These are phyloP conservation scores for Saururus chinensis DNA, from an alignment of 164 flowering plant species.

Conservation along the genomic window DNA sequence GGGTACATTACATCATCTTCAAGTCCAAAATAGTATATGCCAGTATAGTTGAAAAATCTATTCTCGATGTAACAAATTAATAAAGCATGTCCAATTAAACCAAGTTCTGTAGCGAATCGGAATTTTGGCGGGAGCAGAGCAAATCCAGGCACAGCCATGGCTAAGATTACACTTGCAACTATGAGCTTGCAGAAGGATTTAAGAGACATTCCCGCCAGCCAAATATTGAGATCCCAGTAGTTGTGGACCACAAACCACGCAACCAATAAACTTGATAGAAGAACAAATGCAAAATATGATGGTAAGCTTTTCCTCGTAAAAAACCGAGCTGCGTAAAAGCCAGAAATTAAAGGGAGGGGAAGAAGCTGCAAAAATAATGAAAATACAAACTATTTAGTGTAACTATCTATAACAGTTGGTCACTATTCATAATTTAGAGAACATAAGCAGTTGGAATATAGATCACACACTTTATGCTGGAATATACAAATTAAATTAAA, in stretches of 20 bases:
- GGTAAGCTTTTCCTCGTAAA: slow-evolving; percentile 77
- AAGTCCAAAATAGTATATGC: slow-evolving; percentile 69
- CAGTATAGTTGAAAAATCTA: slow-evolving; percentile 66
- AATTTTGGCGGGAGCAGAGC: slow-evolving; percentile 72
- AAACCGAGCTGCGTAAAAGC: slow-evolving; percentile 82
- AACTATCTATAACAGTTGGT: not conserved
- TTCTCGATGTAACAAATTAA: slow-evolving; percentile 78
- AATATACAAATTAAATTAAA: no score
- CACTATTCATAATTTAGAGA: not conserved
- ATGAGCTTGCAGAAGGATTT: slow-evolving; percentile 87
- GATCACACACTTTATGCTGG: not conserved
- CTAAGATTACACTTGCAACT: slow-evolving; percentile 60
- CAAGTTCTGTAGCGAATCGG: slow-evolving; percentile 58
- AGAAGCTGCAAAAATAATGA: slow-evolving; percentile 53
- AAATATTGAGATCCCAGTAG: slow-evolving; percentile 94
- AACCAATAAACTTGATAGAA: slow-evolving; percentile 82
- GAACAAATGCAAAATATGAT: slow-evolving; percentile 78
- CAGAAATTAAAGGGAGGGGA: slow-evolving; percentile 78
- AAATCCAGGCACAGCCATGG: slow-evolving; percentile 85
- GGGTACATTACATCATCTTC: slow-evolving; percentile 98
- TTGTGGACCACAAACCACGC: slow-evolving; percentile 90
- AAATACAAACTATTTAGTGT: not conserved
- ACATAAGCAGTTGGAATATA: not conserved
- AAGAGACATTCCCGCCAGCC: slow-evolving; percentile 96
- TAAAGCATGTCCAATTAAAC: slow-evolving; percentile 71